Base-by-base conservation (phyloP, 371 early-diverging fungal species). In the Mucor sp. region DNA sequence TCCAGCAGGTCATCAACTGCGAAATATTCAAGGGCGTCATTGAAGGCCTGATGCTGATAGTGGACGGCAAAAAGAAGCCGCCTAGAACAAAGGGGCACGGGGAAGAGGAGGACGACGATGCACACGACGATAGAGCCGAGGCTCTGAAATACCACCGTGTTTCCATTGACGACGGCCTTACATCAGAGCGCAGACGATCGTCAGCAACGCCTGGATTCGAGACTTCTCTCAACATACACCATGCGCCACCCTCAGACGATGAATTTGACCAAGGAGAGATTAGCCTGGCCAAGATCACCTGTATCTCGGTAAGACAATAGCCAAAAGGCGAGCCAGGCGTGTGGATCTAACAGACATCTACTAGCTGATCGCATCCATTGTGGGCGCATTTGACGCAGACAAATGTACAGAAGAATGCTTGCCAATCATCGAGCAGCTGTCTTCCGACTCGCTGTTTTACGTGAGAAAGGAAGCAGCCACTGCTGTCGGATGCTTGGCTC, bases 391-490 rank as follows among this genome's bases (percentile, higher is more conserved):
- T 41, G 88, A 85, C 4, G 65, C 76, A 1, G 77, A 83, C 33
- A 71, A 81, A 25, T 85, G 86, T 35, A 77, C 75, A 12, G 65
- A 77, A 14, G 65, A 74, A n/a, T 81, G 85, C 44, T 66, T 88
- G 28, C 87, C 88, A 0, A 81, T 81, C 30, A 79, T 88, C 15
- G 84, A 88, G 47, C 70, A 74, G 37, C 66, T 88, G 58, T 68
- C 84, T 8, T 69, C 69, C 8, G 83, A 84, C 65, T 75, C 75
- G 12, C 79, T 85, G 67, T 88, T 86, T 63, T 86, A 85, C 48
- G 87, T 86, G 1, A 78, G 87, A 68, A 88, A 87, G 74, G 88
- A 88, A 65, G 85, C 85, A 15, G 88, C 85, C 5, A 73, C 79
- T 17, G 87, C 87, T 2, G 57, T 88, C 32, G 87, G 86, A 33